Evolutionary conservation across 2,329 filamentous ascomycete species (phyloP), one percentile per base, ranked within the genome.

Genomic region (Talaromyces pinophilus): DNA sequence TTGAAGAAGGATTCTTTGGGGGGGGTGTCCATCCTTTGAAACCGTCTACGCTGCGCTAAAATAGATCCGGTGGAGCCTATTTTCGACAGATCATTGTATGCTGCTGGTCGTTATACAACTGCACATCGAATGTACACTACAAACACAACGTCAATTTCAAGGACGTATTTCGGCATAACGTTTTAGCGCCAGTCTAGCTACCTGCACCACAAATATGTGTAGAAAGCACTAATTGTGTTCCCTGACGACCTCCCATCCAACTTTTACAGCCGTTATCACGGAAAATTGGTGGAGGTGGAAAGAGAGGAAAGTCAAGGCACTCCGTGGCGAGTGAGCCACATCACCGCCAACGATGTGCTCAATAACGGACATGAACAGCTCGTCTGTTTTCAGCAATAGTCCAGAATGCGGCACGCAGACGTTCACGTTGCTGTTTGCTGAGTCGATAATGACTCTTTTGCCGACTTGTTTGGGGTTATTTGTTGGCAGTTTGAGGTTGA

Each of bases 401-500:
- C 35, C 13, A 30, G 2, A 19, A 44, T 59, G 38, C n/a, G 57
- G 57, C 38, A 42, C 57, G 38, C 57, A 44, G 38, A 59, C 22
- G 8, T 59, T 59, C 17, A 59, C 57, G n/a, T 33, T 59, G 15
- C 10, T 59, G 19, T 59, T 59, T 17, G 15, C 35, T 13, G 57
- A 59, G 35, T 25, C 38, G 15, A 59, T 59, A 42, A 59, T 59
- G 57, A 42, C 19, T 40, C 57, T 59, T 28, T 44, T 59, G 57
- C 57, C 38, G 13, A 42, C 38, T 15, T 59, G 57, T 28, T 19
- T 59, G 35, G 57, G 38, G 11, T 28, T 59, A 6, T 7, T 44
- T 11, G 22, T 25, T 5, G 57, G 19, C 28, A 38, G n/a, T 59
- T 19, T 44, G 19, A 59, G 57, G 13, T 44, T 59, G 19, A n/a